Base-by-base conservation (phyloP, 306 rosid species). In the Senna siamea region DNA sequence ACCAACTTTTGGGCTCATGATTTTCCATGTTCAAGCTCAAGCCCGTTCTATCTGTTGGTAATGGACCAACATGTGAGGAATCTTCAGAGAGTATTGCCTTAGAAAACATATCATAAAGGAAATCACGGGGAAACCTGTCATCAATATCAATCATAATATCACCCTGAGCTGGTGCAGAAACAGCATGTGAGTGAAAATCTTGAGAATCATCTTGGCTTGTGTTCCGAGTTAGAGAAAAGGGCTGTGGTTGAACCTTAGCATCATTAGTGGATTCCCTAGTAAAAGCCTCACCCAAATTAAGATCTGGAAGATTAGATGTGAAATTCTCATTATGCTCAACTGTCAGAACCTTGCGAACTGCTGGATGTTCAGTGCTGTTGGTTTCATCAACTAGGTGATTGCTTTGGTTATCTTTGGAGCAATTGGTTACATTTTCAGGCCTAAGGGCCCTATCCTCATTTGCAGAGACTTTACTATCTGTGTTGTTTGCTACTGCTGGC, bases 41-140 rank as follows among this genome's bases (percentile, higher is more conserved):
- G 71, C 97, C 98, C 72, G 87, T 76, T 78, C 91, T 87, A 86
- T 93, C 98, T 15, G 86, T 75, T 61, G 85, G 89, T 76, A 93
- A 73, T 80, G 88, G 85, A 80, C 81, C 59, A 78, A 75, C 55
- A 52, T 61, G 77, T 59, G 87, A 78, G 44, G 89, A 74, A 74
- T 85, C 96, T 75, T 89, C 88, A 62, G 92, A 77, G 53, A 74
- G 84, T 85, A 85, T 18, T 72, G 95, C 97, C 86, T 85, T 93
- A 74, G 97, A 93, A 84, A 91, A 93, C 82, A 93, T 88, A 74
- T 93, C 97, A 63, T 86, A 84, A 57, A 93, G 89, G 81, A 89
- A 82, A 83, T 93, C 89, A 51, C 92, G 96, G 54, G 97, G 92
- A 84, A 93, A 89, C 68, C 97, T 85, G 72, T 93, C 96, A 4